Percentiles rank a stretch among this genome's conserved stretches.
phyloP scores from a whole-genome alignment of 2,329 filamentous ascomycete genomes.

The Scopulariopsis brevicaulis region DNA sequence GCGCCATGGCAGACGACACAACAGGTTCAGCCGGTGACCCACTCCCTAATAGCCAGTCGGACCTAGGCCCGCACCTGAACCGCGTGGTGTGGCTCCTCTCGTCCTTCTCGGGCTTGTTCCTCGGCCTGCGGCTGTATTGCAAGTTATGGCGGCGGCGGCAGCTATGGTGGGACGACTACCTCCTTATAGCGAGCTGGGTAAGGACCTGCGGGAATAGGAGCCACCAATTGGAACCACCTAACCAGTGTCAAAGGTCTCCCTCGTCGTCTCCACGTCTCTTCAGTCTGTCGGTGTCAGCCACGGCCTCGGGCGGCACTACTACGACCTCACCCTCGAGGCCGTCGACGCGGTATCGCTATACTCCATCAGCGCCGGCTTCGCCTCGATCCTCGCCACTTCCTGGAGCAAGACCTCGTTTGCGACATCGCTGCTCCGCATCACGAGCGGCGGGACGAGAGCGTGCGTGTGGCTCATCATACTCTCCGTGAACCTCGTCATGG shows the following conservation, averaged over 20 bases:
- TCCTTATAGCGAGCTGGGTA: constrained; percentile 11
- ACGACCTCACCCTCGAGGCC: not conserved
- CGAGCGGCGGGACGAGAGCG: constrained; percentile 8
- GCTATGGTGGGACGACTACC: constrained; percentile 11
- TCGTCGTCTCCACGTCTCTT: not conserved
- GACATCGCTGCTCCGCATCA: constrained; percentile 13
- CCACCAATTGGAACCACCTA: too few relatives aligned
- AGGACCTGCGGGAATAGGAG: too few relatives aligned
- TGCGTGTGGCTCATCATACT: constrained; percentile 12
- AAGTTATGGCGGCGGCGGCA: constrained; percentile 8
- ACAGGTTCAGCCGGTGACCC: not conserved
- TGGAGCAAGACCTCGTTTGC: constrained; percentile 17
- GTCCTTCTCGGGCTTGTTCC: constrained; percentile 6
- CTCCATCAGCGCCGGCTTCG: constrained; percentile 5
- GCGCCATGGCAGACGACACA: not conserved
- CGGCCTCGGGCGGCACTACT: not conserved
- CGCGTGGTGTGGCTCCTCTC: not conserved
- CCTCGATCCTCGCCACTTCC: constrained; percentile 4
- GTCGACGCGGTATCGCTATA: not conserved
- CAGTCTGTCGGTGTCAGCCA: not conserved
- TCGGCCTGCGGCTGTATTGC: constrained; percentile 10
- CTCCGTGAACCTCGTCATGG: constrained; percentile 11
- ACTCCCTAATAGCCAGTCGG: too few relatives aligned
- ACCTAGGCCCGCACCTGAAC: not conserved
- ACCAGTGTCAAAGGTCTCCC: constrained; percentile 12